Evolutionary conservation across 352 stramenopile species (phyloP), one percentile per base, ranked within the genome.

Genomic region (Globisporangium megalacanthum): DNA sequence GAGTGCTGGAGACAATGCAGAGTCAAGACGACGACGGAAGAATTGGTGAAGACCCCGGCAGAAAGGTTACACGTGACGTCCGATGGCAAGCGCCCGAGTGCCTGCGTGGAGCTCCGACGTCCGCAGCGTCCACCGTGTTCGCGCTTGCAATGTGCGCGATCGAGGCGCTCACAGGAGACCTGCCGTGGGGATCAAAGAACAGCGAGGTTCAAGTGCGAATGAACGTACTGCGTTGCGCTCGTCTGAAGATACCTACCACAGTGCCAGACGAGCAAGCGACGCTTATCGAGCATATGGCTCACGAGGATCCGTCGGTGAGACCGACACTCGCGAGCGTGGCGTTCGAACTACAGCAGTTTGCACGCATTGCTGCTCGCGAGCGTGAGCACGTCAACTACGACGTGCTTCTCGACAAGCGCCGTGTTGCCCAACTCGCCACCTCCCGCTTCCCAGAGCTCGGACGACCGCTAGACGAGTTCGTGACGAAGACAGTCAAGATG

Each of bases 11-110:
- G 41, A 7, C n/a, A 15, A 44, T 6, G 11, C 11, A 44, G 37
- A 15, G 37, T 44, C 37, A 44, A 44, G 7, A 17, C 17, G 37
- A 15, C 37, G 37, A 3, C 25, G 25, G 25, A 29, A 29, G 25
- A 29, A 4, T 29, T 29, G 25, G 25, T 29, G 25, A 29, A 29
- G 25, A 29, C 25, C 25, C 25, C 25, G 25, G 4, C 25, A 29
- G 25, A 17, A 15, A 44, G 37, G 20, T 6, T 3, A 25, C 41
- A 6, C 36, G 2, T 33, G 41, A 19, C 7, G 9, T n/a, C 6
- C 54, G 35, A 15, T 60, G 54, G 54, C 35, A 13, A 46, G 42
- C 54, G 4, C 54, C 46, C 2, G 46, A 60, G 35, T 19, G 35
- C 15, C 13, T 60, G 0, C 46, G 35, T 2, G 45, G 54, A 7